Evolutionary conservation across 768 basidiomycete species (phyloP).

Genomic region (Leccinum rimulosum): DNA sequence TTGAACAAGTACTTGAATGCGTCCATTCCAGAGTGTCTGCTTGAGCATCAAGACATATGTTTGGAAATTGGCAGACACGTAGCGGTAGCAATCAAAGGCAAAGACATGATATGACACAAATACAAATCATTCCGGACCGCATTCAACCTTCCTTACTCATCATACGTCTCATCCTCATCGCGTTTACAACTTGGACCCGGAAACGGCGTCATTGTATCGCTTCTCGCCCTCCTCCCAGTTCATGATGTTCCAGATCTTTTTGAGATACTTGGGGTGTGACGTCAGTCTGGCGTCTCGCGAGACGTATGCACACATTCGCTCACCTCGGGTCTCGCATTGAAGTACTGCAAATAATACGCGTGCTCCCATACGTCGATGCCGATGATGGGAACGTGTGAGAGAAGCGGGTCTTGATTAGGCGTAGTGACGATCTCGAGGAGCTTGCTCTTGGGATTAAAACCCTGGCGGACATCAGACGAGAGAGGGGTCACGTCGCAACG

Average conservation of each 20-base stretch:
- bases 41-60: neutral
- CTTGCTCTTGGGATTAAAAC: conserved; percentile 65
- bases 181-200: conserved; percentile 36
- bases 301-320: conserved; percentile 31
- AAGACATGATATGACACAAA: conserved; percentile 3
- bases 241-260: conserved; percentile 72
- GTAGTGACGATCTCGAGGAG: conserved; percentile 88
- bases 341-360: conserved; percentile 95
- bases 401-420: conserved; percentile 92
- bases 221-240: conserved; percentile 75
- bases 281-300: neutral
- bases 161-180: conserved; percentile 1
- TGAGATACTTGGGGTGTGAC: conserved; percentile 52
- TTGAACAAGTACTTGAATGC: neutral
- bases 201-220: conserved; percentile 49
- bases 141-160: neutral
- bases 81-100: neutral
- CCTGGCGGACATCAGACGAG: conserved; percentile 42
- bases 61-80: too few species aligned
- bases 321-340: conserved; percentile 91
- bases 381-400: conserved; percentile 75
- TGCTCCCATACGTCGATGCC: conserved; percentile 97
- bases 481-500: neutral
- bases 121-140: neutral
- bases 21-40: neutral